Base-by-base conservation (phyloP, 2,329 filamentous ascomycete species). In the Aureobasidium mangrovei region DNA sequence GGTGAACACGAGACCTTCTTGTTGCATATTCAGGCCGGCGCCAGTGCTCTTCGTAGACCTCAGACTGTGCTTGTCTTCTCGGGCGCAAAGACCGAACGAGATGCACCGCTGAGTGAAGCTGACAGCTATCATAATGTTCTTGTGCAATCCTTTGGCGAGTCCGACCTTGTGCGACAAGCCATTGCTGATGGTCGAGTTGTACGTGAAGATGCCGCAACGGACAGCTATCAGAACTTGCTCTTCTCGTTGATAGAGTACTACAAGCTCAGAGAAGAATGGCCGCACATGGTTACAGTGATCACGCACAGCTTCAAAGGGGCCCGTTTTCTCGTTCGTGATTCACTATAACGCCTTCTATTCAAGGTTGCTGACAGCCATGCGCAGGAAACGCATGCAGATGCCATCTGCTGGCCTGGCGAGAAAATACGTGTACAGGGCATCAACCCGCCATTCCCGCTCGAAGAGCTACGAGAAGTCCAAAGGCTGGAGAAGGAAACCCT, bases 221-320 rank as follows among this genome's bases (percentile, higher is more conserved):
- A 96, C 68, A 91, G 86, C 1, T 91, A 88, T 64, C 84, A 90
- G 65, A 95, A 95, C 65, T 71, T 95, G 4, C 70, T 95, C 12
- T 90, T 91, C 66, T 85, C 85, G 9, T 73, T 95, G 63, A 74
- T 85, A 59, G 72, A 75, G 3, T 80, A 78, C 56, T 63, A 67
- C 4, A 64, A 66, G 29, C 63, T 63, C 2, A 67, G 65, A 1
- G 71, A 71, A 3, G 49, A 44, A 1, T 76, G 73, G 57, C 74
- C 74, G 1, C 59, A 63, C 24, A 63, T 65, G 1, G 63, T 76
- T 26, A 71, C 70, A 1, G 61, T 76, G 32, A 65, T 76, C 31
- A 75, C 73, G 2, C 73, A 76, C 60, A 72, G 72, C 0, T 77
- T 76, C 66, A 77, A 77, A 54, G 63, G 70, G 18, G 62, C 62